phyloP scores from a whole-genome alignment of 2,329 filamentous ascomycete genomes.

The Sclerotinia borealis region DNA sequence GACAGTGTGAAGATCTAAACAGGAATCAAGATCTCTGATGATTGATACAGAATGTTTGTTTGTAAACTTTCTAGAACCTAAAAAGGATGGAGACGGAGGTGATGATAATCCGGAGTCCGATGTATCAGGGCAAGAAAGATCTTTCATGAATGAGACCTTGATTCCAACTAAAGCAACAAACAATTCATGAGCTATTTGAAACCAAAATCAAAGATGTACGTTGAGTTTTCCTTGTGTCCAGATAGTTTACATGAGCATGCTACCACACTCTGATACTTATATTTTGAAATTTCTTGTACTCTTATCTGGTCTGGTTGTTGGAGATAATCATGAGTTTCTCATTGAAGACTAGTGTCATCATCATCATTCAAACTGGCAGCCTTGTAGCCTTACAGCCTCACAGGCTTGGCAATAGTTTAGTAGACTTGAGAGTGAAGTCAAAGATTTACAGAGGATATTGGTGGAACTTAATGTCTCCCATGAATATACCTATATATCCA shows the following conservation, averaged over 20 bases:
- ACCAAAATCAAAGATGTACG: constrained; percentile 4
- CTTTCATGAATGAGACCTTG: constrained; percentile 2
- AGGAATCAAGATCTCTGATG: background rate
- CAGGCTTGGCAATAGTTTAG: background rate
- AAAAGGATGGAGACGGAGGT: constrained; percentile 8
- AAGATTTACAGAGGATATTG: background rate
- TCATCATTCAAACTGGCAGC: background rate
- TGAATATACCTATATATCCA: background rate
- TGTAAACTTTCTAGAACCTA: constrained; percentile 11
- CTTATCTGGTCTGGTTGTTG: background rate
- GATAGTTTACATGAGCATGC: background rate
- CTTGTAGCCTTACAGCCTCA: constrained; percentile 1
- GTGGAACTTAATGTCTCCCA: background rate
- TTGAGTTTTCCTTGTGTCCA: background rate
- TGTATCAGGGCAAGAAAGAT: background rate
- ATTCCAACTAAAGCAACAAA: background rate
- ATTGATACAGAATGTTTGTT: constrained; percentile 12
- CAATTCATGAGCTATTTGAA: constrained; percentile 7
- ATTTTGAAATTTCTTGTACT: background rate
- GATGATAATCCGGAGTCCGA: constrained; percentile 8
- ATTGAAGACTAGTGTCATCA: constrained; percentile 7
- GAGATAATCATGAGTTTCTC: constrained; percentile 1
- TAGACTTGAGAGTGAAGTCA: background rate
- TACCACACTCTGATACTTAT: background rate
- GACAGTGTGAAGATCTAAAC: constrained; percentile 7